These are phyloP conservation scores for Galium porrigens DNA, from an alignment of 305 asterid genomes.

Conservation along the genomic window DNA sequence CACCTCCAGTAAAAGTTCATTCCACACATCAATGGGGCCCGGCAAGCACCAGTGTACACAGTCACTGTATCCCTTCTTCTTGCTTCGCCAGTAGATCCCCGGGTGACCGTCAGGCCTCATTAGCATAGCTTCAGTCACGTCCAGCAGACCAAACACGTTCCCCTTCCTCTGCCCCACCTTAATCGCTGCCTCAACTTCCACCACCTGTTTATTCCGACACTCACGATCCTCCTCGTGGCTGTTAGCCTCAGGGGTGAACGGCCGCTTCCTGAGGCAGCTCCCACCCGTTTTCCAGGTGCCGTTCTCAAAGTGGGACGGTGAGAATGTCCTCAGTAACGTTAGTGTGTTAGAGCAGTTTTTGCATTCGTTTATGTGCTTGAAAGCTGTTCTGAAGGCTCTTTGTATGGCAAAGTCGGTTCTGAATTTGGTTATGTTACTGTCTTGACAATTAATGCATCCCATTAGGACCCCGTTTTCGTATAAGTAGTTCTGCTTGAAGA, in stretches of 20 bases:
- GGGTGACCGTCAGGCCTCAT: constrained; percentile 28
- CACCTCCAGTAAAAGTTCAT: constrained; percentile 41
- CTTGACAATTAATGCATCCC: constrained; percentile 53
- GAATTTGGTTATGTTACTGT: constrained; percentile 21
- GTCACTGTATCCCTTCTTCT: constrained; percentile 21
- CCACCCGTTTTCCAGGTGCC: constrained; percentile 34
- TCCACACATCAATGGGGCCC: constrained; percentile 47
- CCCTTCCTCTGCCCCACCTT: constrained; percentile 15
- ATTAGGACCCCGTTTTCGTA: constrained; percentile 30
- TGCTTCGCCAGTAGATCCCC: constrained; percentile 18
- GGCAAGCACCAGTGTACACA: constrained; percentile 27
- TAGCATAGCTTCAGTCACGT: constrained; percentile 30
- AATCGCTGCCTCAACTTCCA: constrained; percentile 22
- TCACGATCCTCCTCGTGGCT: constrained; percentile 9
- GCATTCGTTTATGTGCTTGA: constrained; percentile 33
- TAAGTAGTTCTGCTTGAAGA: constrained; percentile 35
- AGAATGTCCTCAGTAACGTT: constrained; percentile 21
- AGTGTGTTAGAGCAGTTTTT: constrained; percentile 23
- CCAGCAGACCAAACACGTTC: constrained; percentile 26
- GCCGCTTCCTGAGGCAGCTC: constrained; percentile 26
- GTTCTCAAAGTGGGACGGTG: constrained; percentile 32
- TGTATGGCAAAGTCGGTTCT: constrained; percentile 36
- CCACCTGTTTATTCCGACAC: constrained; percentile 19
- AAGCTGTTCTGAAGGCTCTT: constrained; percentile 37
- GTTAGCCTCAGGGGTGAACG: constrained; percentile 13